phyloP scores from a whole-genome alignment of 176 grass and related monocot species.

The Aegilops umbellulata region DNA sequence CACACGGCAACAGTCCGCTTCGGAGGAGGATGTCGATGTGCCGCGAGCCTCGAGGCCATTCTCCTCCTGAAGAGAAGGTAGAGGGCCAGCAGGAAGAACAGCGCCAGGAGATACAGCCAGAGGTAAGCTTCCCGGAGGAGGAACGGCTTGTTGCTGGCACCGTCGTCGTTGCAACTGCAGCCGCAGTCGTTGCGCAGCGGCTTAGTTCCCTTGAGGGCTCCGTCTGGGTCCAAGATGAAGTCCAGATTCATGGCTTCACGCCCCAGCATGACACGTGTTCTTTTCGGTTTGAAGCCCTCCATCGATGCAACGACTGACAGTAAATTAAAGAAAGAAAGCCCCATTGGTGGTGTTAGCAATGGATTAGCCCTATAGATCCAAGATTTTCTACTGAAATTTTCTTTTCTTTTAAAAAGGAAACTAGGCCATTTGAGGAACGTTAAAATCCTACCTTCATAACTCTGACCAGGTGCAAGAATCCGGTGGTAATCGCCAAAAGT shows the following conservation, averaged over 20 bases:
- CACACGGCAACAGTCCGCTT: slow-evolving; percentile 52
- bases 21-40: slow-evolving; percentile 12
- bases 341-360: neutral
- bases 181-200: neutral
- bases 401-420: too few relatives aligned
- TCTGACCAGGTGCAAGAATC: slow-evolving; percentile 63
- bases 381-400: neutral
- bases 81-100: slow-evolving; percentile 38
- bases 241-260: slow-evolving; percentile 53
- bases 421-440: neutral
- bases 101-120: slow-evolving; percentile 46
- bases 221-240: slow-evolving; percentile 68
- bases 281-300: slow-evolving; percentile 62
- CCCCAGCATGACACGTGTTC: slow-evolving; percentile 52
- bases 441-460: slow-evolving; percentile 60
- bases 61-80: slow-evolving; percentile 69
- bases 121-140: slow-evolving; percentile 45
- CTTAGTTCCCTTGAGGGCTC: neutral
- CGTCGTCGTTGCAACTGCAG: slow-evolving; percentile 36
- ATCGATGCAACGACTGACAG: slow-evolving; percentile 62
- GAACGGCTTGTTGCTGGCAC: neutral
- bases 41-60: slow-evolving; percentile 29
- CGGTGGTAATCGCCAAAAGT: slow-evolving; percentile 86
- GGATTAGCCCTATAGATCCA: neutral
- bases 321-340: neutral